phyloP scores from a whole-genome alignment of 345 rosid species.

The Pistacia integerrima region DNA sequence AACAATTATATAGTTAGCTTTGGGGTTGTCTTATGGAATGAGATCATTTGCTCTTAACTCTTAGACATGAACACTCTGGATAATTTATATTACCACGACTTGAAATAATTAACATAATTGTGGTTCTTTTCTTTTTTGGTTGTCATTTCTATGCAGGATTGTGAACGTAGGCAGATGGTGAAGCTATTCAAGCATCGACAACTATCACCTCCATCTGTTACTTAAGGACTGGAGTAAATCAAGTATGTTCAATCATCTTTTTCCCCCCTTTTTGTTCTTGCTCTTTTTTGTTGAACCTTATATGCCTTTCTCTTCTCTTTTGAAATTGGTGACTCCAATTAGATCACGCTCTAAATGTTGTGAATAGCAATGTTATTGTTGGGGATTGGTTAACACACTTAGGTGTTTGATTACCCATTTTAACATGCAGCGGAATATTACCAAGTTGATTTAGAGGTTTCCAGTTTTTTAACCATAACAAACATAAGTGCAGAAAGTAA shows the following conservation, averaged over 20 bases:
- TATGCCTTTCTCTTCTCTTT: not conserved
- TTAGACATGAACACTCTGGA: not conserved
- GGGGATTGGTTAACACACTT: too few relatives aligned
- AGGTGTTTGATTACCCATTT: too few relatives aligned
- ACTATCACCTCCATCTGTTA: slow-evolving; percentile 37
- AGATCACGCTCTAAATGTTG: not conserved
- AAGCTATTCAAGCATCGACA: slow-evolving; percentile 68
- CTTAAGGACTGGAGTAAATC: slow-evolving; percentile 43
- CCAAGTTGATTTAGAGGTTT: too few relatives aligned
- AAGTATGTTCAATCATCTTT: not conserved
- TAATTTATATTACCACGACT: not conserved
- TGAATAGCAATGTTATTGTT: not conserved
- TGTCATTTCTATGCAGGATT: slow-evolving; percentile 54
- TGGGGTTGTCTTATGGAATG: slow-evolving; percentile 2
- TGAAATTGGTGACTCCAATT: not conserved
- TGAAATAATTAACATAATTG: not conserved
- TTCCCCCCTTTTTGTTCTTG: not conserved
- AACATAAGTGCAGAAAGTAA: too few relatives aligned
- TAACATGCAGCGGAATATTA: too few relatives aligned
- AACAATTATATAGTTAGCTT: not conserved
- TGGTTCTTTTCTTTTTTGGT: slow-evolving; percentile 3
- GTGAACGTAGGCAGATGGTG: slow-evolving; percentile 76
- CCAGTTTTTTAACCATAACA: too few relatives aligned
- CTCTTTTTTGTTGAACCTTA: not conserved
- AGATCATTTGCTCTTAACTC: not conserved